These are phyloP conservation scores for Geotrichum citri-aurantii DNA, from an alignment of 1,139 yeast species.

Conservation along the genomic window DNA sequence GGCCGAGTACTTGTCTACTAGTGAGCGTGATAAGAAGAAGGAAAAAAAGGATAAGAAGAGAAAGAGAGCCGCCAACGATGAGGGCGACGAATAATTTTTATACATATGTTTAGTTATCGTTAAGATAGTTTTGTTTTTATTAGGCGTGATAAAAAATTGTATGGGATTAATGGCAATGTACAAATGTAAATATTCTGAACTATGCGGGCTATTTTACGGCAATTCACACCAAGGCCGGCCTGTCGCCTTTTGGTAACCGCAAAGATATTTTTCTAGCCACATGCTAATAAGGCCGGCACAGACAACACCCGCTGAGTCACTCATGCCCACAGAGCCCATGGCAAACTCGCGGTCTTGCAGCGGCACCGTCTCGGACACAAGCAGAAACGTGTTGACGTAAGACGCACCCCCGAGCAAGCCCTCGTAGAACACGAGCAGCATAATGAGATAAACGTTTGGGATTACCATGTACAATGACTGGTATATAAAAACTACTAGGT, in stretches of 20 bases:
- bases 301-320: conserved; percentile 85
- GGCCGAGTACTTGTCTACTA: conserved; percentile 38
- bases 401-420: conserved; percentile 84
- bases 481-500: conserved; percentile 50
- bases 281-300: conserved; percentile 72
- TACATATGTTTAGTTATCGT: conserved; percentile 5
- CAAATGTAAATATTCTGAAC: no score
- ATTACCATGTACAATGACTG: conserved; percentile 59
- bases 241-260: conserved; percentile 51
- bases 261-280: conserved; percentile 68
- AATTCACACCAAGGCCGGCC: conserved; percentile 41
- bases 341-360: conserved; percentile 68
- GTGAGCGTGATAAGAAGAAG: conserved; percentile 27
- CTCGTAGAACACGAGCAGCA: conserved; percentile 69
- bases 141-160: not conserved
- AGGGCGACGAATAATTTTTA: conserved; percentile 19
- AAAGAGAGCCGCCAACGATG: conserved; percentile 22
- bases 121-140: not conserved
- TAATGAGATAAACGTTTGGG: conserved; percentile 62
- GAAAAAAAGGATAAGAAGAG: conserved; percentile 30
- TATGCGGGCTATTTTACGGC: no score
- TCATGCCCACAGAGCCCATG: conserved; percentile 88
- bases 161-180: not conserved
- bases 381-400: conserved; percentile 80
- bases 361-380: conserved; percentile 61